These are phyloP conservation scores for Salicornia ramosissima DNA, from an alignment of 148 eudicot genomes.

Conservation along the genomic window DNA sequence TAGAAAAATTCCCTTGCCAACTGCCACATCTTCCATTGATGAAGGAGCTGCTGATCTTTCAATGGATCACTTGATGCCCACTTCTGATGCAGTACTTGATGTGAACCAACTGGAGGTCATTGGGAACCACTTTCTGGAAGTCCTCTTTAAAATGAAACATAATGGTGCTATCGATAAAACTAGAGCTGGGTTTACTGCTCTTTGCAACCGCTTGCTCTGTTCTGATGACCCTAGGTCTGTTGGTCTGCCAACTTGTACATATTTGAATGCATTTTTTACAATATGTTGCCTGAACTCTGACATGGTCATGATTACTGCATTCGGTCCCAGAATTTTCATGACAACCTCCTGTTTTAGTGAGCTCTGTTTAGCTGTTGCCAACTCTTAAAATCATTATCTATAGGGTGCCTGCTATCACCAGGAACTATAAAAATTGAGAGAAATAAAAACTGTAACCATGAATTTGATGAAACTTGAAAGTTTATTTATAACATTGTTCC, in stretches of 20 bases:
- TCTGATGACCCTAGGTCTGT: slow-evolving; percentile 88
- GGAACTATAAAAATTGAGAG: too few relatives aligned
- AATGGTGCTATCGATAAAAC: slow-evolving; percentile 98
- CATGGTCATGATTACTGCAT: not conserved
- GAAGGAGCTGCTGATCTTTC: slow-evolving; percentile 25
- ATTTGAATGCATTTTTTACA: not conserved
- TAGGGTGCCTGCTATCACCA: not conserved
- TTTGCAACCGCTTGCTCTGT: slow-evolving; percentile 96
- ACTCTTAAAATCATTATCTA: not conserved
- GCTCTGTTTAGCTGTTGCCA: not conserved
- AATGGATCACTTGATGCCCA: slow-evolving; percentile 21
- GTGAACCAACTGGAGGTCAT: slow-evolving; percentile 78
- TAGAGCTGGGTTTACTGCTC: slow-evolving; percentile 98
- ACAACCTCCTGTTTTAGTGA: not conserved
- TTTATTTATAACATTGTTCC: not conserved
- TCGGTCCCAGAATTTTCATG: not conserved
- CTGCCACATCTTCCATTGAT: slow-evolving; percentile 38
- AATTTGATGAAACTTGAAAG: too few relatives aligned
- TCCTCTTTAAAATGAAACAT: slow-evolving; percentile 95
- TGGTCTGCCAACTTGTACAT: not conserved
- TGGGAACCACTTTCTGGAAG: slow-evolving; percentile 90
- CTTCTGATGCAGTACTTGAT: slow-evolving; percentile 65
- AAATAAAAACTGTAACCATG: too few relatives aligned
- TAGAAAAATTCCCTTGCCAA: slow-evolving; percentile 86
- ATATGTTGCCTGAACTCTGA: not conserved